Percentiles rank a stretch among this genome's conserved stretches.
These are phyloP conservation scores for Moringa oleifera DNA, from an alignment of 345 rosid species.

Conservation along the genomic window DNA sequence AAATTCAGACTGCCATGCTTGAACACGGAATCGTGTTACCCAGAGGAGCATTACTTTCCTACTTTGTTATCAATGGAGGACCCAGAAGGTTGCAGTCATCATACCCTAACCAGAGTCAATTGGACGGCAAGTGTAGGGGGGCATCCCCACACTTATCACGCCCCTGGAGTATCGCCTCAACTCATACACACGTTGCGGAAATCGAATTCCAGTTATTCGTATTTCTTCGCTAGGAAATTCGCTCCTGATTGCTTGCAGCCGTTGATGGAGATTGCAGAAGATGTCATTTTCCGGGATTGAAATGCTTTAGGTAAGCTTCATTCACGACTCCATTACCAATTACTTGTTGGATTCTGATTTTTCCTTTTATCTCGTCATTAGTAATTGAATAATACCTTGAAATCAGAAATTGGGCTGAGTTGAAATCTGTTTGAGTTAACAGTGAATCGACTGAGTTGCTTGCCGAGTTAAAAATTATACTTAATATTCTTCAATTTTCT, in stretches of 20 bases:
- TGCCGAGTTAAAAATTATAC: too few species aligned
- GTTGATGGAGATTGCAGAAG: conserved; percentile 64
- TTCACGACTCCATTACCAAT: too few species aligned
- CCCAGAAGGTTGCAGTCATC: conserved; percentile 55
- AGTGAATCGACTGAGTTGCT: too few species aligned
- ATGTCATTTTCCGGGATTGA: conserved; percentile 58
- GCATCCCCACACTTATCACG: conserved; percentile 54
- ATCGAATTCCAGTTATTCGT: conserved; percentile 44
- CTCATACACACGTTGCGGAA: conserved; percentile 42
- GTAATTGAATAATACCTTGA: too few species aligned
- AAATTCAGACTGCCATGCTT: conserved; percentile 66
- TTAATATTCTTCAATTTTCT: too few species aligned
- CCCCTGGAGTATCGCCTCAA: conserved; percentile 41
- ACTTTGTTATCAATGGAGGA: conserved; percentile 69
- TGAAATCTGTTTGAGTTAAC: too few species aligned
- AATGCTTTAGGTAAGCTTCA: conserved; percentile 25
- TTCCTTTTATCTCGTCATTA: too few species aligned
- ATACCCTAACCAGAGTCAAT: conserved; percentile 73
- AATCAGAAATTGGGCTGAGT: too few species aligned
- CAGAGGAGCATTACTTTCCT: conserved; percentile 89
- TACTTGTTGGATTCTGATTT: too few species aligned
- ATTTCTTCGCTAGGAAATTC: conserved; percentile 80
- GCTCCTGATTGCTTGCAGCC: conserved; percentile 54
- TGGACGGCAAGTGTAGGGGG: conserved; percentile 76
- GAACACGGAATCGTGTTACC: conserved; percentile 56